Base-by-base conservation (phyloP, 2,329 filamentous ascomycete genomes). In the Xylariaceae sp. region DNA sequence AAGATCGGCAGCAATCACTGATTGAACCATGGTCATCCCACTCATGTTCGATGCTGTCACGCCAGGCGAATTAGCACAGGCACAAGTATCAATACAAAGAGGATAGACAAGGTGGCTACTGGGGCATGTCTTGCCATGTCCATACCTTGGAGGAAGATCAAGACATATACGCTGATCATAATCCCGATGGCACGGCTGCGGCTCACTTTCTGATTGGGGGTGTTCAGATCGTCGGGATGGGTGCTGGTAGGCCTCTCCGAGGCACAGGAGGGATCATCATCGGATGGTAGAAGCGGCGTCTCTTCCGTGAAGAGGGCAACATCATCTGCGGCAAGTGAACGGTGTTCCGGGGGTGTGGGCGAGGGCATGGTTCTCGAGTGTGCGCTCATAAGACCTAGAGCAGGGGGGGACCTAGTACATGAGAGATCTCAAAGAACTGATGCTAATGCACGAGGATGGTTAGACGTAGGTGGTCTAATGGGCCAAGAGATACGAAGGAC, bases 11-110 rank as follows among this genome's bases (percentile, higher is more conserved):
- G 87, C 87, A 50, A 94, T 87, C 37, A 73, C 72, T 7, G 83
- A 87, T 64, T 93, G 88, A 2, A 85, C 86, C 42, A 89, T 90
- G 4, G 86, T 87, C 58, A 94, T 82, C 52, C 88, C 81, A 11
- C 83, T 87, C 65, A 90, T 87, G 56, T 93, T 93, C 47, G 77
- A 68, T 4, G 75, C 74, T 74, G 22, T 26, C 11, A 11, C n/a
- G n/a, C n/a, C n/a, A n/a, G n/a, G n/a, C n/a, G n/a, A n/a, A n/a
- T n/a, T n/a, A n/a, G n/a, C n/a, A n/a, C n/a, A n/a, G n/a, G n/a
- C n/a, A n/a, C n/a, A n/a, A n/a, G n/a, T n/a, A n/a, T n/a, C n/a
- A n/a, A n/a, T n/a, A n/a, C n/a, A n/a, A n/a, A n/a, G n/a, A n/a
- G n/a, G n/a, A n/a, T n/a, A n/a, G n/a, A n/a, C n/a, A n/a, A n/a